phyloP scores from a whole-genome alignment of 2,329 filamentous ascomycete species.

The Neonectria coccinea region DNA sequence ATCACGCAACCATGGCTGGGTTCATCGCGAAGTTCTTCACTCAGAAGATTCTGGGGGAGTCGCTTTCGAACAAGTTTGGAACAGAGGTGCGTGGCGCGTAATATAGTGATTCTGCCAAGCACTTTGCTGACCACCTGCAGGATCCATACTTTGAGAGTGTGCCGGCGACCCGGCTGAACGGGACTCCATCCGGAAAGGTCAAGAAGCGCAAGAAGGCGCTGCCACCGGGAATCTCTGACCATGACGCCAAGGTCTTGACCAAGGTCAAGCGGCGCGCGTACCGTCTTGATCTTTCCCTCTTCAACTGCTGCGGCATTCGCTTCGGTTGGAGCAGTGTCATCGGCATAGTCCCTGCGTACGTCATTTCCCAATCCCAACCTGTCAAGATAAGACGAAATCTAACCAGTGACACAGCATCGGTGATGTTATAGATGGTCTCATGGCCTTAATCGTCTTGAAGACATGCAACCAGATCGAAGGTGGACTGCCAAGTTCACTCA shows the following conservation, averaged over 20 bases:
- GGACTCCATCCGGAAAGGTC: constrained; percentile 74
- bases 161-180: constrained; percentile 76
- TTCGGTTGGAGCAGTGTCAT: constrained; percentile 93
- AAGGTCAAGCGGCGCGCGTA: constrained; percentile 89
- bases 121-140: constrained; percentile 59
- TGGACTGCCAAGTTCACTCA: constrained; percentile 73
- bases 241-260: constrained; percentile 86
- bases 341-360: constrained; percentile 83
- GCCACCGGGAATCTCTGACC: constrained; percentile 82
- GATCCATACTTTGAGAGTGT: constrained; percentile 92
- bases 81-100: constrained; percentile 57
- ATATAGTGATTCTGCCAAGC: neutral
- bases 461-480: constrained; percentile 81
- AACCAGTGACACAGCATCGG: constrained; percentile 67
- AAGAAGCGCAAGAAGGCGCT: constrained; percentile 89
- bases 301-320: constrained; percentile 82
- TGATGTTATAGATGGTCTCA: constrained; percentile 77
- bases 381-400: constrained; percentile 24
- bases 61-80: constrained; percentile 68
- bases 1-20: constrained; percentile 59
- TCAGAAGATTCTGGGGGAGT: constrained; percentile 69
- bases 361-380: constrained; percentile 39
- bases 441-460: constrained; percentile 80
- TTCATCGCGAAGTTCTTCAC: constrained; percentile 65
- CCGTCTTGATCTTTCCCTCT: constrained; percentile 84